phyloP scores from a whole-genome alignment of 257 asterid genomes.

The Penstemon davidsonii region DNA sequence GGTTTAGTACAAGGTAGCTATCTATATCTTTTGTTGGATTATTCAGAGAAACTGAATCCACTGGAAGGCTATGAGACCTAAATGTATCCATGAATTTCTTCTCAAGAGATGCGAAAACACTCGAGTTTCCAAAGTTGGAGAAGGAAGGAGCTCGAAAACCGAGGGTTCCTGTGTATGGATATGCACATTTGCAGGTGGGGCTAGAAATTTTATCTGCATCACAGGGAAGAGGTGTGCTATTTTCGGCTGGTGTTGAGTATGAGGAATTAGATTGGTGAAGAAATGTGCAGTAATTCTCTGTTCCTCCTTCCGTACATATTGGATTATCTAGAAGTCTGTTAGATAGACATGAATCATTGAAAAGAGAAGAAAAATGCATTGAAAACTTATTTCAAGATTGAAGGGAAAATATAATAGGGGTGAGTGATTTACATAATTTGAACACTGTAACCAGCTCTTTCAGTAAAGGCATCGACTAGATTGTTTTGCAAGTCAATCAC shows the following conservation, averaged over 20 bases:
- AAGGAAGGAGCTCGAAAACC: slow-evolving; percentile 77
- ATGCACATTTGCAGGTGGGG: slow-evolving; percentile 72
- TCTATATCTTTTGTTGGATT: slow-evolving; percentile 50
- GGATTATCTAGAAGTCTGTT: slow-evolving; percentile 69
- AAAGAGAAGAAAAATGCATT: background rate
- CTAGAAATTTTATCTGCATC: slow-evolving; percentile 43
- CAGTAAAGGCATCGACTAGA: slow-evolving; percentile 44
- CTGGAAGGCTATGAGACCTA: slow-evolving; percentile 46
- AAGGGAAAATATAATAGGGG: slow-evolving; percentile 4
- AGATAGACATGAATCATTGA: slow-evolving; percentile 13
- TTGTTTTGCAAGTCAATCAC: slow-evolving; percentile 55
- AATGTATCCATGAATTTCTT: slow-evolving; percentile 44
- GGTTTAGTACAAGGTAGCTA: slow-evolving; percentile 51
- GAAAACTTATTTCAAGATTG: background rate
- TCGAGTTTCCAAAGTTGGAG: slow-evolving; percentile 58
- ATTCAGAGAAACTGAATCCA: slow-evolving; percentile 70
- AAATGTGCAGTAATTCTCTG: slow-evolving; percentile 46
- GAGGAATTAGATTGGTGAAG: slow-evolving; percentile 30
- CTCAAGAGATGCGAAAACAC: slow-evolving; percentile 40
- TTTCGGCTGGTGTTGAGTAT: slow-evolving; percentile 53
- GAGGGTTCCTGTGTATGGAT: slow-evolving; percentile 72
- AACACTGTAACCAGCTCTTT: slow-evolving; percentile 32
- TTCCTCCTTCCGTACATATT: slow-evolving; percentile 47
- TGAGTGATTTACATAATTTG: slow-evolving; percentile 49
- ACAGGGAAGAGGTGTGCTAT: slow-evolving; percentile 53